Evolutionary conservation across 352 stramenopile species (phyloP).

Genomic region (Pythium graminicola): DNA sequence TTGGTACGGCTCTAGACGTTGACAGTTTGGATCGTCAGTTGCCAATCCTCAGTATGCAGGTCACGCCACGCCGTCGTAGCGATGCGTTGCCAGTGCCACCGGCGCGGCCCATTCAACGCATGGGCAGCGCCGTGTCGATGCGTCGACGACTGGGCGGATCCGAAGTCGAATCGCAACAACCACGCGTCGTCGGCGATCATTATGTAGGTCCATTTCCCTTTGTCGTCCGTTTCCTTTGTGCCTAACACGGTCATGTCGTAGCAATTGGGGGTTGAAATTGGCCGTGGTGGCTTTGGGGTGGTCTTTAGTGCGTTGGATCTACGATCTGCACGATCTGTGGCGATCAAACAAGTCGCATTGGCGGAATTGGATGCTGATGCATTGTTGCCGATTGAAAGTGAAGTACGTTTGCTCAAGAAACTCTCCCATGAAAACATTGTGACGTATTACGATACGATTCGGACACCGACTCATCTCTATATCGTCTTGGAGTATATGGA

Average conservation of each 20-base stretch:
- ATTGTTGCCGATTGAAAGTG: slow-evolving; percentile 75
- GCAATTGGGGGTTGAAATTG: slow-evolving; percentile 90
- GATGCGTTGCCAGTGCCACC: slow-evolving; percentile 2
- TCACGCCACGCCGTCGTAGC: slow-evolving; percentile 11
- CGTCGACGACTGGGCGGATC: slow-evolving; percentile 16
- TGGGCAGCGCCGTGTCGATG: slow-evolving; percentile 19
- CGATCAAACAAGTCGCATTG: slow-evolving; percentile 84
- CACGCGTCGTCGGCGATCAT: slow-evolving; percentile 65
- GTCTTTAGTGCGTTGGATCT: slow-evolving; percentile 87
- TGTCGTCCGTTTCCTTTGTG: neutral
- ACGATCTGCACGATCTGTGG: slow-evolving; percentile 73
- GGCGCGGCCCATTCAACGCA: slow-evolving; percentile 20
- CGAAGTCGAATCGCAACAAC: slow-evolving; percentile 39
- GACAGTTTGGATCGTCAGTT: neutral
- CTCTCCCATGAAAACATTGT: slow-evolving; percentile 95
- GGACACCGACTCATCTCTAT: slow-evolving; percentile 71
- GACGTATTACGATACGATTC: slow-evolving; percentile 93
- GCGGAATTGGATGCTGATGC: slow-evolving; percentile 82
- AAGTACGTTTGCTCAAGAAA: slow-evolving; percentile 91
- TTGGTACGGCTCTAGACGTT: too few relatives aligned
- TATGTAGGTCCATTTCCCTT: slow-evolving; percentile 40
- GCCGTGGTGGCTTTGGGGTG: slow-evolving; percentile 85
- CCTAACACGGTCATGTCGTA: too few relatives aligned
- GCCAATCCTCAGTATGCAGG: neutral
- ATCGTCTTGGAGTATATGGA: slow-evolving; percentile 93